Evolutionary conservation across 257 asterid genomes (phyloP).

Genomic region (Solanum tarapatanum): DNA sequence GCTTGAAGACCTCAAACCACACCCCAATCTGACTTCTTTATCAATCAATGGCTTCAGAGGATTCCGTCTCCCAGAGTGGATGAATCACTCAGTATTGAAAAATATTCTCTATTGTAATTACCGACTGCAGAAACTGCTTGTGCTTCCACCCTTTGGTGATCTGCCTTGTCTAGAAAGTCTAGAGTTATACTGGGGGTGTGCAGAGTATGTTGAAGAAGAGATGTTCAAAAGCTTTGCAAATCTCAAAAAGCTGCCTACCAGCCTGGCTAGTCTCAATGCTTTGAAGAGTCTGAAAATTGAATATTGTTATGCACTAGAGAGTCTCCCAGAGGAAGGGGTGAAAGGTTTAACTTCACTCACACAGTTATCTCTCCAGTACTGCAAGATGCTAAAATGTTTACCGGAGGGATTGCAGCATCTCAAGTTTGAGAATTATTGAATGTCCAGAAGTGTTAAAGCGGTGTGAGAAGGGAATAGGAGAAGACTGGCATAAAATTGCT

Average conservation of each 20-base stretch:
- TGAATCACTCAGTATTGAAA: background rate
- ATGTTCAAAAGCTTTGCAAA: background rate
- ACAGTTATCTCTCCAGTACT: background rate
- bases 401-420: background rate
- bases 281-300: background rate
- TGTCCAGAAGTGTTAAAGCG: background rate
- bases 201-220: conserved; percentile 3
- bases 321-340: background rate
- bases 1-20: conserved; percentile 13
- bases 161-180: background rate
- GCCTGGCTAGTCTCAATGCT: background rate
- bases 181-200: background rate
- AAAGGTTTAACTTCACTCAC: background rate
- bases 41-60: conserved; percentile 2
- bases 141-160: conserved; percentile 6
- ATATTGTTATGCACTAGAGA: background rate
- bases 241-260: background rate
- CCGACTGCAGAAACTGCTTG: background rate
- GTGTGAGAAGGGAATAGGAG: background rate
- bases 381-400: background rate
- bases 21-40: background rate
- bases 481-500: background rate
- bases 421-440: background rate
- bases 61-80: conserved; percentile 6
- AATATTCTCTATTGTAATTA: background rate